A percentile compares a stretch with the other conserved stretches of the same genome.
These are phyloP conservation scores for Colletotrichum viniferum DNA, from an alignment of 2,329 filamentous ascomycete genomes.

Conservation along the genomic window DNA sequence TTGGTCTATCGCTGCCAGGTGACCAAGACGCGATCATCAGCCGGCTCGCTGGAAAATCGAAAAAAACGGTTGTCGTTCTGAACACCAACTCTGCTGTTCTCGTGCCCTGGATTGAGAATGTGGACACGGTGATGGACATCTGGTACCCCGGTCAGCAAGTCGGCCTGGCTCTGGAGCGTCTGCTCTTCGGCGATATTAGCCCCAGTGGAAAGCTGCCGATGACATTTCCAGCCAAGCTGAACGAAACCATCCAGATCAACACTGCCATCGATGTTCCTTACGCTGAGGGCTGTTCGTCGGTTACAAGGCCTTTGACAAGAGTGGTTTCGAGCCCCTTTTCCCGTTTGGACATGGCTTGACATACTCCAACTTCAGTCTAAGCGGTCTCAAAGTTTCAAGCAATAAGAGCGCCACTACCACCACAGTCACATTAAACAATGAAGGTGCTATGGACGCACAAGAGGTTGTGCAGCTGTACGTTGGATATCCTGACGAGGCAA, in stretches of 20 bases:
- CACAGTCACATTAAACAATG: neutral
- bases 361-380: neutral
- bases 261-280: neutral
- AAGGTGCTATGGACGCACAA: neutral
- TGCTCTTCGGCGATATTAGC: conserved; percentile 10
- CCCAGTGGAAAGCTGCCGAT: conserved; percentile 16
- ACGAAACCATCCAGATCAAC: conserved; percentile 6
- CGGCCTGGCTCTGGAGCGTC: neutral
- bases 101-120: neutral
- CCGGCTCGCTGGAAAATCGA: neutral
- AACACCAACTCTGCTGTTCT: neutral
- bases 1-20: neutral
- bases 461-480: conserved; percentile 1
- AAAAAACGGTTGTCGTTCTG: neutral
- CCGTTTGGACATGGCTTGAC: neutral
- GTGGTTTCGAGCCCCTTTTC: neutral
- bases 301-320: neutral
- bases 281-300: conserved; percentile 1
- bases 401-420: neutral
- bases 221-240: neutral
- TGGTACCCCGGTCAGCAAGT: conserved; percentile 17
- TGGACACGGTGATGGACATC: neutral
- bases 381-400: neutral
- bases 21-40: neutral
- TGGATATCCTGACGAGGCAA: neutral